Conservation (phyloP, 441 rosid genomes). For the Raphanus hybrid region DNA sequence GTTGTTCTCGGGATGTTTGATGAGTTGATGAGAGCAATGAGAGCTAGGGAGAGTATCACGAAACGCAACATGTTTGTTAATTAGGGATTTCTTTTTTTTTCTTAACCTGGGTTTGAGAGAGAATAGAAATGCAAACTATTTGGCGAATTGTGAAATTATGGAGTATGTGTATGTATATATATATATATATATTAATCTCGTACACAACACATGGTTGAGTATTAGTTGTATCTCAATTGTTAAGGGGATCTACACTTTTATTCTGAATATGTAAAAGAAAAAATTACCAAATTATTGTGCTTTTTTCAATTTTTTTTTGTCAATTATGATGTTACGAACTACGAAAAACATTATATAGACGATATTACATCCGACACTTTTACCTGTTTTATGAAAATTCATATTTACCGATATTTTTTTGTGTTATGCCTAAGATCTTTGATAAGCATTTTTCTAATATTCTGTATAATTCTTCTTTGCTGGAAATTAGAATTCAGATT, state of each 20-base stretch:
- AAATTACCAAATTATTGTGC: background rate
- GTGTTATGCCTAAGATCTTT: too few relatives aligned
- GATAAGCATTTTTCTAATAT: too few relatives aligned
- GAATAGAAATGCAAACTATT: background rate
- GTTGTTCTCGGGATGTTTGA: constrained; percentile 26
- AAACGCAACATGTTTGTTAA: constrained; percentile 30
- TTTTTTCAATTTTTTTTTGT: too few relatives aligned
- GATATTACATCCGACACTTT: too few relatives aligned
- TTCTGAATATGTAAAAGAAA: background rate
- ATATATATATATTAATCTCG: background rate
- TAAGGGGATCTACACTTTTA: background rate
- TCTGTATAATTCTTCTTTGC: too few relatives aligned
- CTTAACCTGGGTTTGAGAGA: constrained; percentile 5
- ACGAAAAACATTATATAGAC: too few relatives aligned
- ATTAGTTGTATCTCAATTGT: background rate
- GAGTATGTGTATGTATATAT: background rate
- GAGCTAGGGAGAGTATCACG: constrained; percentile 30
- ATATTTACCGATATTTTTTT: too few relatives aligned
- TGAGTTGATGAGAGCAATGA: constrained; percentile 35
- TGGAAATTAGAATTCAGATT: too few relatives aligned
- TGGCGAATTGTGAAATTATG: constrained; percentile 15
- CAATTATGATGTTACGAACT: too few relatives aligned
- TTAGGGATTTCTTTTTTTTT: background rate
- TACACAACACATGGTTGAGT: background rate
- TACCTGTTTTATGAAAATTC: too few relatives aligned